Percentiles rank a stretch among this genome's conserved stretches.
Evolutionary conservation across 2,329 filamentous ascomycete genomes (phyloP).

Genomic region (Beauveria rudraprayagi): DNA sequence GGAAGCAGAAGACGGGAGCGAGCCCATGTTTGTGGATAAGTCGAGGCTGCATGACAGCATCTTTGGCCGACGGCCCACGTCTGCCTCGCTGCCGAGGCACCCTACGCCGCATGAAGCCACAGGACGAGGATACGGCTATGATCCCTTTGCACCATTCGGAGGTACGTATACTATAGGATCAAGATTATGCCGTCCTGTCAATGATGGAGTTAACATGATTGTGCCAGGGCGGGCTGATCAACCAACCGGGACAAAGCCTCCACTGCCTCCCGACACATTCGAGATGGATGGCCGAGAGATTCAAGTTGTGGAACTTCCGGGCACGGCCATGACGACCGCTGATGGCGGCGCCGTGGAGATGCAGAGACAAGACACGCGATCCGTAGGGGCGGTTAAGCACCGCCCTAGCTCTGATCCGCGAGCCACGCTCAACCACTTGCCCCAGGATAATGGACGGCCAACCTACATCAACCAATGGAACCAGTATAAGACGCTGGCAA

Average conservation of each 20-base stretch:
- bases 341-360: background rate
- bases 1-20: background rate
- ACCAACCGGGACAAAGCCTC: constrained; percentile 17
- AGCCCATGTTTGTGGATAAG: background rate
- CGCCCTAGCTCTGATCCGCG: constrained; percentile 21
- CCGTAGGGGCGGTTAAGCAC: constrained; percentile 2
- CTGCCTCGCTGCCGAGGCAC: background rate
- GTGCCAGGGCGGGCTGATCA: constrained; percentile 26
- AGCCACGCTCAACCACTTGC: constrained; percentile 27
- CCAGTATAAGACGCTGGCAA: constrained; percentile 21
- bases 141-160: constrained; percentile 38
- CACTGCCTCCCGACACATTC: constrained; percentile 22
- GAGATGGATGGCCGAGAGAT: constrained; percentile 30
- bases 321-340: constrained; percentile 13
- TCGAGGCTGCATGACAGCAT: constrained; percentile 1
- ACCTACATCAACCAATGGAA: constrained; percentile 31
- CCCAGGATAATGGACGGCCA: constrained; percentile 21
- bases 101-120: constrained; percentile 1
- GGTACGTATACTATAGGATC: constrained; percentile 21
- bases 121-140: constrained; percentile 13
- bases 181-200: too few species aligned
- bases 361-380: background rate
- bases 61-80: background rate
- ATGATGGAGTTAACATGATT: too few species aligned
- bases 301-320: constrained; percentile 27